Evolutionary conservation across 192 early-diverging fungal genomes (phyloP).

Genomic region (Coemansia aciculifera): DNA sequence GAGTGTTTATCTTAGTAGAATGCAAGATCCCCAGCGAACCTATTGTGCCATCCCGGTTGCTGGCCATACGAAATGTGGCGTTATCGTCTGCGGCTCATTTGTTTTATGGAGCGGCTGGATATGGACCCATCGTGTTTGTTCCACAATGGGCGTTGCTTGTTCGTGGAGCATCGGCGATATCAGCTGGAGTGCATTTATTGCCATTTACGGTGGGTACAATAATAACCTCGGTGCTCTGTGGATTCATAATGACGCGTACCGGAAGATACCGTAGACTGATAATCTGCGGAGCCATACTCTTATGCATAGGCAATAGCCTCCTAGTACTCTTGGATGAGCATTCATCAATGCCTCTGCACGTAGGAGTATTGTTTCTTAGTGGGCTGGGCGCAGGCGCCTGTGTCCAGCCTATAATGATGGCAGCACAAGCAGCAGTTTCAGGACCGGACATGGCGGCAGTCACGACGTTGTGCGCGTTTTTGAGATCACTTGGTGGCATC

Average conservation of each 20-base stretch:
- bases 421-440: constrained; percentile 68
- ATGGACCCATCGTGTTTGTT: constrained; percentile 72
- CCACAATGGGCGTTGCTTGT: constrained; percentile 84
- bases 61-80: constrained; percentile 59
- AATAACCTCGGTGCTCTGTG: constrained; percentile 64
- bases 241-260: constrained; percentile 61
- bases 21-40: constrained; percentile 61
- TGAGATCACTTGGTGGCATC: constrained; percentile 51
- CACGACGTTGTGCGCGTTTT: constrained; percentile 69
- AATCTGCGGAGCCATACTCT: constrained; percentile 60
- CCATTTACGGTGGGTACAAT: constrained; percentile 77
- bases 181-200: constrained; percentile 71
- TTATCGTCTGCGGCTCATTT: constrained; percentile 63
- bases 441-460: constrained; percentile 69
- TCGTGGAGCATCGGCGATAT: constrained; percentile 67
- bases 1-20: constrained; percentile 64
- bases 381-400: constrained; percentile 76
- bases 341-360: constrained; percentile 56
- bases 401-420: constrained; percentile 75
- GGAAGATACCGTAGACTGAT: constrained; percentile 66
- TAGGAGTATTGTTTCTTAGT: constrained; percentile 65
- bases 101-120: constrained; percentile 65
- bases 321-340: constrained; percentile 60
- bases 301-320: constrained; percentile 66
- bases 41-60: constrained; percentile 58